Percentiles rank a stretch among this genome's conserved stretches.
phyloP scores from a whole-genome alignment of 495 filamentous ascomycete genomes.

The Trichocladium uniseriatum region DNA sequence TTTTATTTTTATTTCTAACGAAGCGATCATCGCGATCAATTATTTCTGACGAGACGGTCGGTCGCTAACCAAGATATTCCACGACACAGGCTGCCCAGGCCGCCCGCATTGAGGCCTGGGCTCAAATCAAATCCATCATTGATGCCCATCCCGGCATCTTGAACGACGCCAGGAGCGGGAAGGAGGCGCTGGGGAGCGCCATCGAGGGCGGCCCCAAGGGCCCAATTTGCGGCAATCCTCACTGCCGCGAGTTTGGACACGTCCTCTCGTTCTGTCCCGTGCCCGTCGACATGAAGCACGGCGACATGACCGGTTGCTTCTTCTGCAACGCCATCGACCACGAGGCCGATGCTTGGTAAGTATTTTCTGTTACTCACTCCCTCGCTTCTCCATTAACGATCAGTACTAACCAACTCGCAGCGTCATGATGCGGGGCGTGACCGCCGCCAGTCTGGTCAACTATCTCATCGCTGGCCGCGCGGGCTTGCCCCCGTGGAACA shows the following conservation, averaged over 20 bases:
- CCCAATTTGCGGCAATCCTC: not conserved
- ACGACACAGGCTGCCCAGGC: no score
- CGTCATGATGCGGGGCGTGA: constrained; percentile 2
- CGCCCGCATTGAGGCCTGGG: no score
- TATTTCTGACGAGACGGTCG: no score
- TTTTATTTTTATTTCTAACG: no score
- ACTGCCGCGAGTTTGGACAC: constrained; percentile 1
- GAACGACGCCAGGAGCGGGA: no score
- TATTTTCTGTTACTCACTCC: not conserved
- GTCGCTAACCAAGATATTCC: no score
- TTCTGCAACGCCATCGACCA: constrained; percentile 5
- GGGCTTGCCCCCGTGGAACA: constrained; percentile 5
- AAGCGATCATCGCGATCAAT: no score
- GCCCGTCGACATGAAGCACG: not conserved
- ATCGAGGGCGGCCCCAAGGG: not conserved
- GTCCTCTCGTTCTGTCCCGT: constrained; percentile 1
- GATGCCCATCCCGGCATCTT: no score
- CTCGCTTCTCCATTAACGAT: no score
- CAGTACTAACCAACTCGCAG: not conserved
- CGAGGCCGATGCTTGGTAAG: constrained; percentile 7
- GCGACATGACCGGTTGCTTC: constrained; percentile 7
- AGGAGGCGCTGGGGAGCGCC: no score
- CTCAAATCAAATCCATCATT: no score
- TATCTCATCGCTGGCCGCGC: constrained; percentile 5
- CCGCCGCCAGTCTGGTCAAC: not conserved